Base-by-base conservation (phyloP, 2,329 filamentous ascomycete genomes). In the Fusarium citri region DNA sequence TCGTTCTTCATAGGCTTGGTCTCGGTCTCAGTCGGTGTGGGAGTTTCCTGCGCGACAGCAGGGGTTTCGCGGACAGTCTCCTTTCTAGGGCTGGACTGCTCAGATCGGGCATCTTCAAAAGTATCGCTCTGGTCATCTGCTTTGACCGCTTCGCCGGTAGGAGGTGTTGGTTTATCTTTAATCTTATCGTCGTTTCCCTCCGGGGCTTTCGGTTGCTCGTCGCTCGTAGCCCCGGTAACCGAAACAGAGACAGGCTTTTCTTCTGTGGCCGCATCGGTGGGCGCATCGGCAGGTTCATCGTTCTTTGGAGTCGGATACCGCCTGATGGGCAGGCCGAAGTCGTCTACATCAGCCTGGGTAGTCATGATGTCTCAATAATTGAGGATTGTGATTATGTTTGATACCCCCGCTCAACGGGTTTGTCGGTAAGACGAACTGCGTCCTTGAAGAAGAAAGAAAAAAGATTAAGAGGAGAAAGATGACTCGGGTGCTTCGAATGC, bases 261-360 rank as follows among this genome's bases (percentile, higher is more conserved):
- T 41, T 68, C 45, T 31, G 55, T 46, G 14, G 62, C 22, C 20
- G 67, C 41, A n/a, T 76, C 30, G 67, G 48, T 56, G 12, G 62
- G 25, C 26, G 68, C 40, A 22, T 76, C 30, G 68, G 50, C 53
- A 46, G 71, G 58, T 54, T 61, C 46, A 40, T 72, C 62, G 53
- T 58, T 65, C 42, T 73, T 70, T 28, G 80, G 78, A 56, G 77
- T 80, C 73, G 78, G 73, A 74, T 78, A 84, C 72, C 84, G 87
- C 76, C 83, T 84, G 66, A 91, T 85, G 20, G 90, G 90, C 68
- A 93, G 81, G 53, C 91, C 91, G 77, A 93, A 93, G 71, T 93
- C 91, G 78, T 93, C 91, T 63, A 89, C 80, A 74, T 91, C 88
- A 30, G 64, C 50, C 54, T 64, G 71, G 16, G 73, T 41, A 58